Conservation (phyloP, 2,329 filamentous ascomycete genomes). For the Penicillium sp. region DNA sequence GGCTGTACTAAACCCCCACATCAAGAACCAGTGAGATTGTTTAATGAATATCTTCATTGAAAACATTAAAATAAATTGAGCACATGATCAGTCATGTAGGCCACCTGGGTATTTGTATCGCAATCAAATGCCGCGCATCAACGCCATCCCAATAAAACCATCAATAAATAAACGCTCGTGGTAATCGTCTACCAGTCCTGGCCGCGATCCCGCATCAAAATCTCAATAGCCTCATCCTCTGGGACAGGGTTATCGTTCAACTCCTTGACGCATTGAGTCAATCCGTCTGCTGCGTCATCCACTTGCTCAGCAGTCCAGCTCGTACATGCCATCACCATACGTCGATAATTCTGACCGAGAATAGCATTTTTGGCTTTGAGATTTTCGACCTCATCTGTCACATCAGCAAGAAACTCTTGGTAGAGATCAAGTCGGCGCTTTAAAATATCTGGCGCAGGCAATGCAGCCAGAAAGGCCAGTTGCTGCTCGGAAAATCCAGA, state of each 20-base stretch:
- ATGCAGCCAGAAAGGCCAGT: constrained; percentile 45
- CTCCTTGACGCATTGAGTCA: constrained; percentile 80
- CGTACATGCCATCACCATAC: constrained; percentile 84
- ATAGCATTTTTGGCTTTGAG: constrained; percentile 79
- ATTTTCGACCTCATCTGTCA: constrained; percentile 66
- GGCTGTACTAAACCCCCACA: constrained; percentile 1
- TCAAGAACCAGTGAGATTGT: neutral
- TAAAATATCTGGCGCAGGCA: constrained; percentile 63
- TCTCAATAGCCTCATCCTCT: constrained; percentile 46
- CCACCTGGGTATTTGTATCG: constrained; percentile 25
- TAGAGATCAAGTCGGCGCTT: constrained; percentile 70
- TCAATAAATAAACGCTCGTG: constrained; percentile 1
- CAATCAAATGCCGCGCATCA: constrained; percentile 18
- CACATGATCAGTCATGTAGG: constrained; percentile 1
- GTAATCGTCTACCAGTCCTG: constrained; percentile 40
- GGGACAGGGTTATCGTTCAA: constrained; percentile 62
- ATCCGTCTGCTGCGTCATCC: constrained; percentile 73
- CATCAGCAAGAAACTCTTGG: constrained; percentile 63
- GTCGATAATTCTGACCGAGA: constrained; percentile 81
- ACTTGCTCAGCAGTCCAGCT: constrained; percentile 74
- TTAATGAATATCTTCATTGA: neutral
- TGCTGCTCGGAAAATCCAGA: constrained; percentile 43
- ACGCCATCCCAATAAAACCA: constrained; percentile 13
- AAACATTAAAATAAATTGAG: neutral
- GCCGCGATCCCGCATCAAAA: constrained; percentile 46